Evolutionary conservation across 2,329 filamentous ascomycete genomes (phyloP).

Genomic region (Stachybotrys chlorohalonatus): DNA sequence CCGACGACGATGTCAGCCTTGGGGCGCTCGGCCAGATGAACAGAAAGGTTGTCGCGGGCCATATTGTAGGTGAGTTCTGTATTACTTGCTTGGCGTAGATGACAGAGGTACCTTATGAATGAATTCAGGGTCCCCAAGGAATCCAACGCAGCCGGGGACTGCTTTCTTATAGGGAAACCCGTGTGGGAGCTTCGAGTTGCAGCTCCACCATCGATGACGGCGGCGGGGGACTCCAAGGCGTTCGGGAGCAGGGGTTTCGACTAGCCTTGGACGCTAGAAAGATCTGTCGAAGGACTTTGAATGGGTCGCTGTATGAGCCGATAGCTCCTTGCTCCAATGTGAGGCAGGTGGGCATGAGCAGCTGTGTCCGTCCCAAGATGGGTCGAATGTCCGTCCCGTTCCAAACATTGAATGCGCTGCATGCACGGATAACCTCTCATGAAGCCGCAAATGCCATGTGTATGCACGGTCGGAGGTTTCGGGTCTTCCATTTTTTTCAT

Average conservation of each 20-base stretch:
- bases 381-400: no score
- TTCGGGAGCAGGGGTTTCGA: not conserved
- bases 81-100: not conserved
- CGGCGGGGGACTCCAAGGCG: not conserved
- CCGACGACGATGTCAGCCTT: slow-evolving; percentile 51
- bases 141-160: not conserved
- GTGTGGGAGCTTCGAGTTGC: not conserved
- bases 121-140: not conserved
- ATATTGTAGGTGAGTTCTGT: slow-evolving; percentile 15
- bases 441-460: no score
- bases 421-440: no score
- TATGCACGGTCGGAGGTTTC: not conserved
- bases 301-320: no score
- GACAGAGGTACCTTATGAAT: not conserved
- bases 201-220: not conserved
- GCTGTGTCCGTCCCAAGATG: no score
- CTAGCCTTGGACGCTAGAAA: not conserved
- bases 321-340: no score
- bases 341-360: no score
- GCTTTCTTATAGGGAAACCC: not conserved
- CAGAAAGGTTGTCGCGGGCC: slow-evolving; percentile 34
- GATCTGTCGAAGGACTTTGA: no score
- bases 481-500: not conserved
- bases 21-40: slow-evolving; percentile 58
- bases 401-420: no score